phyloP scores from a whole-genome alignment of 2,329 filamentous ascomycete species.

The Penicillium psychrosexuale region DNA sequence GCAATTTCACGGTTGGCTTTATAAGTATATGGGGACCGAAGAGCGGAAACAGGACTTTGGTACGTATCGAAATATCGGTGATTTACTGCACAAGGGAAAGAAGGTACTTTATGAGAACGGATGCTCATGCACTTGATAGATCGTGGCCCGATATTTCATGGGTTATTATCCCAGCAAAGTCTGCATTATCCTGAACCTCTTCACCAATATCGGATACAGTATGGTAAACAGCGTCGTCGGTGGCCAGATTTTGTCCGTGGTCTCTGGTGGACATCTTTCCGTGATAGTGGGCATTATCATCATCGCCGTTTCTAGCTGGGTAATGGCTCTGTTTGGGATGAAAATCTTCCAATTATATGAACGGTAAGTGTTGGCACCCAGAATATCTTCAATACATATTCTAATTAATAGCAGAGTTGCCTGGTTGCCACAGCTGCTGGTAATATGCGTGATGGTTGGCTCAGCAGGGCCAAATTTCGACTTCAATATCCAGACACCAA shows the following conservation, averaged over 20 bases:
- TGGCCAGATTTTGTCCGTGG: conserved; percentile 44
- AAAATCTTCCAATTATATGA: conserved; percentile 45
- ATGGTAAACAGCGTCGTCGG: conserved; percentile 45
- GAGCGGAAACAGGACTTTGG: conserved; percentile 45
- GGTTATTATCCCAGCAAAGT: conserved; percentile 45
- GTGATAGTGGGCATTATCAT: conserved; percentile 42
- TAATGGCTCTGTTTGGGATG: conserved; percentile 42
- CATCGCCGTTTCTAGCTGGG: conserved; percentile 34
- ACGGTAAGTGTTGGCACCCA: conserved; percentile 27
- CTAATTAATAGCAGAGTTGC: conserved; percentile 25
- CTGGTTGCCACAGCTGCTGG: conserved; percentile 44
- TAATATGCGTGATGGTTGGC: conserved; percentile 41
- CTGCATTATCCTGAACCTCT: conserved; percentile 40
- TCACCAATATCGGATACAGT: conserved; percentile 44
- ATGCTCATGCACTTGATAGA: conserved; percentile 26
- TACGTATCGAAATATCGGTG: conserved; percentile 13
- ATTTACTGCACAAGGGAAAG: not conserved
- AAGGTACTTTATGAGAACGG: not conserved
- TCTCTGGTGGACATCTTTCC: conserved; percentile 38
- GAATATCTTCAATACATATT: not conserved
- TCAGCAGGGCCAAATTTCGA: conserved; percentile 41
- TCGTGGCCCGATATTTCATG: conserved; percentile 44
- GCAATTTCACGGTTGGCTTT: conserved; percentile 37
- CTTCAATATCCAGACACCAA: conserved; percentile 30
- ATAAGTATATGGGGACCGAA: conserved; percentile 43